These are phyloP conservation scores for Coemansia sp. DNA, from an alignment of 192 early-diverging fungal species.

Conservation along the genomic window DNA sequence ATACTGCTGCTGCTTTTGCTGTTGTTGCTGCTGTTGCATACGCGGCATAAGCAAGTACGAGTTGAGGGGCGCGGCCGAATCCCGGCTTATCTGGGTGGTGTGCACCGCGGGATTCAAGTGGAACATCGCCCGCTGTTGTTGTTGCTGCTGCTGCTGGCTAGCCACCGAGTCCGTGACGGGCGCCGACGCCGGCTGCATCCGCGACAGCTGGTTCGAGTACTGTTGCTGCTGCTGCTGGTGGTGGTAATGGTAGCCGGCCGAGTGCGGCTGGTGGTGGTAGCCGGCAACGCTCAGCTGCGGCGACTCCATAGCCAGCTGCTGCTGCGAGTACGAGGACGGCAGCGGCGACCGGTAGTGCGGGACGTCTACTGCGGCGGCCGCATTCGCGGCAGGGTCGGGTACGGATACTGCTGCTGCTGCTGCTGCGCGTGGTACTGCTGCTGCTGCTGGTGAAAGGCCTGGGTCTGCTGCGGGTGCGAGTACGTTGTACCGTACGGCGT, in stretches of 20 bases:
- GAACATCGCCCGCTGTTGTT: constrained; percentile 13
- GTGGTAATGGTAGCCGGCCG: constrained; percentile 5
- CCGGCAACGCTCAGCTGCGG: constrained; percentile 7
- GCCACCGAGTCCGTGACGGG: not conserved
- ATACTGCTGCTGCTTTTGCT: constrained; percentile 17
- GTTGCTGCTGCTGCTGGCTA: not conserved
- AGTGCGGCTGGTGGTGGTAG: constrained; percentile 2
- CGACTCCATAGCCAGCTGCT: not conserved
- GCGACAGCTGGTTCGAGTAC: constrained; percentile 9
- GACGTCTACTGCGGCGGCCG: constrained; percentile 35
- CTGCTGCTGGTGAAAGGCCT: constrained; percentile 14
- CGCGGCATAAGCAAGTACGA: constrained; percentile 32
- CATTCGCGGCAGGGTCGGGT: constrained; percentile 44
- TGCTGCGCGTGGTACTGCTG: constrained; percentile 23
- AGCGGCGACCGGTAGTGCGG: not conserved
- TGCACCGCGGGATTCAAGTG: constrained; percentile 25
- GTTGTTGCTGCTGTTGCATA: constrained; percentile 21
- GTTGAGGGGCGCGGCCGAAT: constrained; percentile 10
- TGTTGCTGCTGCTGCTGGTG: constrained; percentile 11
- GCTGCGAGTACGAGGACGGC: not conserved
- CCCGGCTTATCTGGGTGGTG: constrained; percentile 18
- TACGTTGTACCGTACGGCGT: constrained; percentile 28
- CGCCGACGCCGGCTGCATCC: constrained; percentile 6
- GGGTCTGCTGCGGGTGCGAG: constrained; percentile 28
- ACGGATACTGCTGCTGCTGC: constrained; percentile 47